Conservation (phyloP, 2,329 filamentous ascomycete genomes). For the Alternaria metachromatica region DNA sequence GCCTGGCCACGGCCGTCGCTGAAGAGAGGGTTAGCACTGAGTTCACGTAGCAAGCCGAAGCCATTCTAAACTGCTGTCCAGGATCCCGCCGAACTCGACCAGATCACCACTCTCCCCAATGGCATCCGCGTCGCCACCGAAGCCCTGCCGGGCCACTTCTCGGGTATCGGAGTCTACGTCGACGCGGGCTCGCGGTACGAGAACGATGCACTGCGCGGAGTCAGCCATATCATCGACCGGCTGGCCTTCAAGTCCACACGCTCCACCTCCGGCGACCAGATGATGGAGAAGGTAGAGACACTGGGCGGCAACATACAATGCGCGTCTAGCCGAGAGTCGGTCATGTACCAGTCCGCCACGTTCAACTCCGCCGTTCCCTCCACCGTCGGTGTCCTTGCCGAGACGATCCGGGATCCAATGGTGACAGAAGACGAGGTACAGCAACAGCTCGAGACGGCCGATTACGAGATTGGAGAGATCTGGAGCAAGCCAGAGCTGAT, state of each 20-base stretch:
- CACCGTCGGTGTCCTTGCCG: constrained; percentile 83
- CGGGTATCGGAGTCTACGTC: constrained; percentile 93
- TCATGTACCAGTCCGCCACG: constrained; percentile 99
- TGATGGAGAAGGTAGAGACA: constrained; percentile 85
- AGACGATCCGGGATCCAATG: constrained; percentile 86
- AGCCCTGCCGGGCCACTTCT: constrained; percentile 91
- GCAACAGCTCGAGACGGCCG: constrained; percentile 86
- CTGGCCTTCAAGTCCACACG: constrained; percentile 91
- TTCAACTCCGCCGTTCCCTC: constrained; percentile 92
- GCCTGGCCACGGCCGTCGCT: constrained; percentile 40
- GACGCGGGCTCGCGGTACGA: constrained; percentile 96
- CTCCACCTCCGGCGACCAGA: constrained; percentile 75
- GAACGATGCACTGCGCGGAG: constrained; percentile 80
- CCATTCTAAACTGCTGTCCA: constrained; percentile 41
- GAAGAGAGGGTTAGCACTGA: constrained; percentile 43
- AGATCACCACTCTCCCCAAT: constrained; percentile 88
- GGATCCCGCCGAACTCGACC: constrained; percentile 87
- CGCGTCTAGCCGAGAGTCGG: constrained; percentile 88
- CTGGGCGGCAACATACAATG: constrained; percentile 97
- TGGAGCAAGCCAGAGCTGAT: constrained; percentile 98
- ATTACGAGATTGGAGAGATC: constrained; percentile 96
- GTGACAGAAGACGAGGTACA: constrained; percentile 87
- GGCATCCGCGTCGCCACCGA: constrained; percentile 94
- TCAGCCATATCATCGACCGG: constrained; percentile 95
- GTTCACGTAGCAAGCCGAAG: constrained; percentile 1